Percentiles rank a stretch among this genome's conserved stretches.
Evolutionary conservation across 1,139 yeast genomes (phyloP).

Genomic region (Hemisphaericaspora subhashii): DNA sequence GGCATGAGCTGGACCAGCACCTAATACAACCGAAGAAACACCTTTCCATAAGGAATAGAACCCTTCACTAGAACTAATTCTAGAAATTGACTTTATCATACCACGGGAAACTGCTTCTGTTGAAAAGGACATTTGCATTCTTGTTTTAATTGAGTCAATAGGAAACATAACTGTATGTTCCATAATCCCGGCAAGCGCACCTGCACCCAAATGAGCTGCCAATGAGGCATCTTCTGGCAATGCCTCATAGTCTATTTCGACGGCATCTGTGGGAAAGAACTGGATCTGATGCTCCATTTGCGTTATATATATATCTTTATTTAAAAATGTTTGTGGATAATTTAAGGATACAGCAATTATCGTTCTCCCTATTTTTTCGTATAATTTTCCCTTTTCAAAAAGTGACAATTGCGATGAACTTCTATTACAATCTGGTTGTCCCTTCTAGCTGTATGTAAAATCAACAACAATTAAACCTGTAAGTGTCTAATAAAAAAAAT

Average conservation of each 20-base stretch:
- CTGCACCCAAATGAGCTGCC: constrained; percentile 80
- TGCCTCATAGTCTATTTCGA: constrained; percentile 83
- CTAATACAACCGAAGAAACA: constrained; percentile 85
- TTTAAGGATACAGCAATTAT: no score
- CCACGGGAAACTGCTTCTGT: constrained; percentile 37
- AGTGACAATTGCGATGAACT: no score
- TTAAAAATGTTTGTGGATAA: no score
- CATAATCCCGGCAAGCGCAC: constrained; percentile 98
- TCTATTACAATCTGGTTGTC: no score
- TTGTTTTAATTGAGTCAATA: constrained; percentile 88
- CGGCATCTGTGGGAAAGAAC: constrained; percentile 24
- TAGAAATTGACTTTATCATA: constrained; percentile 61
- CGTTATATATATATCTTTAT: no score
- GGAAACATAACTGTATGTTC: constrained; percentile 98
- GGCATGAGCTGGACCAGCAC: constrained; percentile 99
- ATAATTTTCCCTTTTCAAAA: no score
- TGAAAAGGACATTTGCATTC: constrained; percentile 79
- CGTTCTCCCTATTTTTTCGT: no score
- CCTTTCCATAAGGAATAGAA: constrained; percentile 92
- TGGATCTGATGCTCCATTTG: constrained; percentile 18
- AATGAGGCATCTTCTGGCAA: constrained; percentile 87
- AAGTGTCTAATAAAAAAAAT: no score
- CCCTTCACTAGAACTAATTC: constrained; percentile 87
- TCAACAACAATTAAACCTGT: no score
- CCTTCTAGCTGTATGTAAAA: no score